A percentile compares a stretch with the other conserved stretches of the same genome.
These are phyloP conservation scores for Hyaloscypha variabilis DNA, from an alignment of 495 filamentous ascomycete species.

Conservation along the genomic window DNA sequence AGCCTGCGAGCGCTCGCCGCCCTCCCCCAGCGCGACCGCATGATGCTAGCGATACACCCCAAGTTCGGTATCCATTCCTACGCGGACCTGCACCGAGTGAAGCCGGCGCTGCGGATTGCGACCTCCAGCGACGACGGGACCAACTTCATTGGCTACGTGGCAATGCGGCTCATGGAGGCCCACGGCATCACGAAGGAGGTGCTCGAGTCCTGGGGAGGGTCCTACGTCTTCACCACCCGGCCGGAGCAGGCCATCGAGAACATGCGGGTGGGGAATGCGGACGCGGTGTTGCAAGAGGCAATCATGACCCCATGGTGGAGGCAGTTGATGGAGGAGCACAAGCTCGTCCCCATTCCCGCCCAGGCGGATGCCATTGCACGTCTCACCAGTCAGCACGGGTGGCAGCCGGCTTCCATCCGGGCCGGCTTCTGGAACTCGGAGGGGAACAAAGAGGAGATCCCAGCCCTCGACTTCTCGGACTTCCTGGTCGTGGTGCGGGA, in stretches of 20 bases:
- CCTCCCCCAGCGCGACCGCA: no score
- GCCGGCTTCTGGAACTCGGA: slow-evolving; percentile 24
- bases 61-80: no score
- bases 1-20: no score
- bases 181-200: no score
- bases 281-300: slow-evolving; percentile 30
- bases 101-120: no score
- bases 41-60: no score
- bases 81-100: no score
- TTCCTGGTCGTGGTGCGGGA: slow-evolving; percentile 28
- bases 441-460: slow-evolving; percentile 15
- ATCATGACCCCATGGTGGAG: slow-evolving; percentile 34
- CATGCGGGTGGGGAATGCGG: slow-evolving; percentile 18
- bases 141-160: no score
- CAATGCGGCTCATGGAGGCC: no score
- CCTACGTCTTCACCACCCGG: slow-evolving; percentile 17
- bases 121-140: no score
- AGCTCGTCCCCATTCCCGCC: slow-evolving; percentile 18
- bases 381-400: no score
- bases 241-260: slow-evolving; percentile 25
- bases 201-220: slow-evolving; percentile 30
- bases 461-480: slow-evolving; percentile 30
- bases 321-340: slow-evolving; percentile 22
- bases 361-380: no score
- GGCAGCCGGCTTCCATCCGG: slow-evolving; percentile 1